Evolutionary conservation across 2,329 filamentous ascomycete genomes (phyloP), one percentile per base, ranked within the genome.

Genomic region (Apiospora pterosperma): DNA sequence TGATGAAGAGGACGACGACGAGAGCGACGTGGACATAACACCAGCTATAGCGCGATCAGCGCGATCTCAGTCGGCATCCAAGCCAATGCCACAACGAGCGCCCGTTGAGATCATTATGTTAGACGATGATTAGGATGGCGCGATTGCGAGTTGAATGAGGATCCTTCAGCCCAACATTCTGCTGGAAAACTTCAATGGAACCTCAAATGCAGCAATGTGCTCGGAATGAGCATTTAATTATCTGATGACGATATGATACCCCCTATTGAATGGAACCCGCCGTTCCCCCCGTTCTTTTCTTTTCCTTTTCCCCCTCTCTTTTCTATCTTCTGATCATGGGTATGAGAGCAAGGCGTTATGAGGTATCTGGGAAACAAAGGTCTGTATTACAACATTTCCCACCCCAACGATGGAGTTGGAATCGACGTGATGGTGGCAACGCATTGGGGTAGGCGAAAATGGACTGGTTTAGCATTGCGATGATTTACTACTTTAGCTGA

Each of bases 1-100:
- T 4, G 75, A 74, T 16, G 76, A 77, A 14, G 75, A 77, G 34
- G 74, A 67, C 25, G 74, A 74, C 21, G 55, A 64, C 6, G 72
- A 71, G 31, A 76, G 72, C 48, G 77, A 78, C 31, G 74, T 70
- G 7, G 71, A 74, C 23, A 67, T 16, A 31, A 64, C 21, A 19
- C 42, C 61, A 34, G 21, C 61, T 34, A 25, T 11, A 12, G 25
- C n/a, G 21, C 59, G 36, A 61, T 41, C 36, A n/a, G n/a, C 23
- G 6, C 23, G 38, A 25, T 25, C 38, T 25, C 36, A 34, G 31
- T 62, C 63, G 25, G 25, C 41, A 12, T n/a, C 42, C 55, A 60
- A 39, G 23, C 58, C 58, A 3, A 34, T 34, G 23, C 59, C 8
- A 31, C 64, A 39, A 8, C 55, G 28, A 36, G 25, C 62, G 5